Evolutionary conservation across 2,329 filamentous ascomycete genomes (phyloP).

Genomic region (Cladobotryum protrusum): DNA sequence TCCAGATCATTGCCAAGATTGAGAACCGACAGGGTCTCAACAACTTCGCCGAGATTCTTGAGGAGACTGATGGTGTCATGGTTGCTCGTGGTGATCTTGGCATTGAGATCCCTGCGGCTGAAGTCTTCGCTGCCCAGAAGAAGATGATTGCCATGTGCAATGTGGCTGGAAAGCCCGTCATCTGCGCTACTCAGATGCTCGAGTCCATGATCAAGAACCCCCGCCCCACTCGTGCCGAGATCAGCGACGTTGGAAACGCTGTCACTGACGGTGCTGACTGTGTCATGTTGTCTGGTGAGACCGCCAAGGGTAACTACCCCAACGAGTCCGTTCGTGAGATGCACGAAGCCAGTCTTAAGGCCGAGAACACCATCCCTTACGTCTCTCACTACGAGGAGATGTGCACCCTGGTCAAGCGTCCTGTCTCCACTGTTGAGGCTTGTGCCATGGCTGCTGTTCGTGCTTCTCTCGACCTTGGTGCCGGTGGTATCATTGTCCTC

Average conservation of each 20-base stretch:
- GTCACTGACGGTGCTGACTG: constrained; percentile 97
- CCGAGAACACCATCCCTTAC: constrained; percentile 95
- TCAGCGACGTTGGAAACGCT: constrained; percentile 96
- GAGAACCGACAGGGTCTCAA: constrained; percentile 99
- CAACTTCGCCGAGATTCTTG: constrained; percentile 97
- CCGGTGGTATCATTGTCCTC: constrained; percentile 90
- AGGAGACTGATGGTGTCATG: constrained; percentile 98
- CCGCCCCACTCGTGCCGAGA: constrained; percentile 93
- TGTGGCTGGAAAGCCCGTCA: constrained; percentile 95
- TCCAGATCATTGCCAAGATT: constrained; percentile 99
- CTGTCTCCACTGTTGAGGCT: constrained; percentile 83
- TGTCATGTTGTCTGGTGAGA: constrained; percentile 99
- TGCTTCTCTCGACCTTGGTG: constrained; percentile 91
- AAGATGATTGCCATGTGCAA: constrained; percentile 99
- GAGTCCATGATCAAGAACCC: constrained; percentile 99
- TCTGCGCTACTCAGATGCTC: constrained; percentile 99
- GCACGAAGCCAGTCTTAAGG: constrained; percentile 94
- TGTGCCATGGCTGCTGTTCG: constrained; percentile 96
- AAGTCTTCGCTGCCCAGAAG: constrained; percentile 99
- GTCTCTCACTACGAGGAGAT: constrained; percentile 96
- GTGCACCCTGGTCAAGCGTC: constrained; percentile 73
- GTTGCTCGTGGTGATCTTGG: constrained; percentile 92
- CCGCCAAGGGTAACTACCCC: constrained; percentile 95
- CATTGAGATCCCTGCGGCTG: constrained; percentile 96
- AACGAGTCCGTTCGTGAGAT: constrained; percentile 91